Evolutionary conservation across 768 basidiomycete species (phyloP).

Genomic region (Cubamyces sp.): DNA sequence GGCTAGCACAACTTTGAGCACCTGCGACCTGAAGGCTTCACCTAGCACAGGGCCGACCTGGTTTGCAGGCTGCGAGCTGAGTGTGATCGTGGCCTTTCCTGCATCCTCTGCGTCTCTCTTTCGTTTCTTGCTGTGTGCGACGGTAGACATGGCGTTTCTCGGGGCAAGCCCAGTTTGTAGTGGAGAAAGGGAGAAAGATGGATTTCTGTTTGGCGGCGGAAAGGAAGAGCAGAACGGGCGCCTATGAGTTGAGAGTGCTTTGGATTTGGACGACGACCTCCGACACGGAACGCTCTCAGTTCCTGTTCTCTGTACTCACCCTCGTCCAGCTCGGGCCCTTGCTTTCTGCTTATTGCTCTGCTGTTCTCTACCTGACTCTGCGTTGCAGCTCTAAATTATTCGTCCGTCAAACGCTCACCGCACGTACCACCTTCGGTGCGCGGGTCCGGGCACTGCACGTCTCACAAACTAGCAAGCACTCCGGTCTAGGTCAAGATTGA

Average conservation of each 20-base stretch:
- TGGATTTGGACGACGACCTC: slow-evolving; percentile 17
- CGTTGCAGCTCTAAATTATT: slow-evolving; percentile 16
- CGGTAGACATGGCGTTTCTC: slow-evolving; percentile 18
- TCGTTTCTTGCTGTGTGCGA: slow-evolving; percentile 42
- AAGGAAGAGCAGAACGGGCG: slow-evolving; percentile 6
- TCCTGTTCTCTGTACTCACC: background rate
- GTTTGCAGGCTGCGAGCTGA: slow-evolving; percentile 39
- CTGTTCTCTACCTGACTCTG: background rate
- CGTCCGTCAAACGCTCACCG: background rate
- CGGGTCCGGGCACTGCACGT: background rate
- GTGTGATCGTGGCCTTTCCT: slow-evolving; percentile 40
- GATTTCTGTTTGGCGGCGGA: background rate
- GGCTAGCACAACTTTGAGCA: background rate
- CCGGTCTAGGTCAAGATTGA: background rate
- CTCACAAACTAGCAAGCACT: slow-evolving; percentile 6
- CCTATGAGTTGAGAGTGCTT: slow-evolving; percentile 11
- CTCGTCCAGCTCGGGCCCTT: background rate
- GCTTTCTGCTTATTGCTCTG: slow-evolving; percentile 2
- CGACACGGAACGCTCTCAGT: background rate
- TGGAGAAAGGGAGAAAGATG: background rate
- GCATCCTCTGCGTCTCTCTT: slow-evolving; percentile 47
- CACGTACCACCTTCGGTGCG: background rate
- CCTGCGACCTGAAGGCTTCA: slow-evolving; percentile 33
- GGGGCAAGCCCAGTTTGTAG: background rate
- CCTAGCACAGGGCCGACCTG: slow-evolving; percentile 58